phyloP scores from a whole-genome alignment of 2,329 filamentous ascomycete genomes.

The Ophiostoma triangulosporum region DNA sequence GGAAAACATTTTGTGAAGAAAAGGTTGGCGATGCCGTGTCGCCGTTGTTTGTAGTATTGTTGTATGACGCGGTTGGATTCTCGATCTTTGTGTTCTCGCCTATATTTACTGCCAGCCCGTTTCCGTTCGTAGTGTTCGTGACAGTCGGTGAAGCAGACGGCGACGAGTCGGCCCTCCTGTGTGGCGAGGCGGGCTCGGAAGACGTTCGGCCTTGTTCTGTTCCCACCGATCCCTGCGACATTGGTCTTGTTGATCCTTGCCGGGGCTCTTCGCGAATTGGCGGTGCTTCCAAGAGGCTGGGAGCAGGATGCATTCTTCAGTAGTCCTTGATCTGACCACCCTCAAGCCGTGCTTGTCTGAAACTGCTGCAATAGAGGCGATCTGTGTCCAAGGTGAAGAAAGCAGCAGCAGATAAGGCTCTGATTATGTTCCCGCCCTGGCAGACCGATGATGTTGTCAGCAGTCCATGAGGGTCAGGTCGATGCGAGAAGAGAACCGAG shows the following conservation, averaged over 20 bases:
- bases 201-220: conserved; percentile 14
- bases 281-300: conserved; percentile 21
- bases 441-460: neutral
- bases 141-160: conserved; percentile 40
- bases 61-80: neutral
- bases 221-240: conserved; percentile 10
- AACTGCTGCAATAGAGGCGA: neutral
- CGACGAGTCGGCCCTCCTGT: conserved; percentile 34
- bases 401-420: neutral
- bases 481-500: neutral
- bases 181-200: conserved; percentile 19
- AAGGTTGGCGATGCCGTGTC: conserved; percentile 34
- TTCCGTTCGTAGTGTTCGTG: conserved; percentile 32
- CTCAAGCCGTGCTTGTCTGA: neutral
- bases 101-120: conserved; percentile 19
- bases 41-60: conserved; percentile 26
- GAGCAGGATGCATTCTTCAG: conserved; percentile 21
- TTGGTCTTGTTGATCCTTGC: conserved; percentile 14
- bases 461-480: conserved; percentile 2
- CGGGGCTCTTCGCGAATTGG: conserved; percentile 16
- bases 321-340: neutral
- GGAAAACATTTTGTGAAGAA: conserved; percentile 37
- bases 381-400: neutral
- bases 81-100: conserved; percentile 26
- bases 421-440: neutral